These are phyloP conservation scores for Trichoderma gracile DNA, from an alignment of 2,329 filamentous ascomycete species.

Conservation along the genomic window DNA sequence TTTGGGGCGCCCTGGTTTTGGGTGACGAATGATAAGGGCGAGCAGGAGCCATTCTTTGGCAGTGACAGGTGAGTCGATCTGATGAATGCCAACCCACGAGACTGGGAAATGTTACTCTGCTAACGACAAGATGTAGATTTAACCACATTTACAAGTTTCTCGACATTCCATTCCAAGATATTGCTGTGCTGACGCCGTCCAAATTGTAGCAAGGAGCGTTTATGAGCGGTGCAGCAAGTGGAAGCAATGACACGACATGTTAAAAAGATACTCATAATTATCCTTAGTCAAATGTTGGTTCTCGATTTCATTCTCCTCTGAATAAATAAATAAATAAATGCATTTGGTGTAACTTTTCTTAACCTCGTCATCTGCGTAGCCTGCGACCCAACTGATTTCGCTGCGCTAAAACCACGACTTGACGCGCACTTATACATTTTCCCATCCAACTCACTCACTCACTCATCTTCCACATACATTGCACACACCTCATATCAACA, in stretches of 20 bases:
- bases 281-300: background rate
- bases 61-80: slow-evolving; percentile 59
- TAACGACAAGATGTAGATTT: slow-evolving; percentile 45
- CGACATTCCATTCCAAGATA: slow-evolving; percentile 58
- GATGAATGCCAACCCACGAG: background rate
- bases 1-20: slow-evolving; percentile 79
- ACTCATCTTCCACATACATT: background rate
- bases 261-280: too few relatives aligned
- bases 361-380: background rate
- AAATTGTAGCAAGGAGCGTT: slow-evolving; percentile 37
- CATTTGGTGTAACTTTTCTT: background rate
- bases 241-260: background rate
- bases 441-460: background rate
- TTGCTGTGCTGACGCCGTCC: slow-evolving; percentile 42
- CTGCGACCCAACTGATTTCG: background rate
- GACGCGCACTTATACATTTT: slow-evolving; percentile 8
- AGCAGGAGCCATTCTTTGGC: slow-evolving; percentile 71
- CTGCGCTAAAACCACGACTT: slow-evolving; percentile 4
- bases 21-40: slow-evolving; percentile 59
- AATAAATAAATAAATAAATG: background rate
- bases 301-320: too few relatives aligned
- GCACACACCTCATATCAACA: background rate
- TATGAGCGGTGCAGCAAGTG: background rate
- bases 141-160: slow-evolving; percentile 69
- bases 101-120: background rate